Conservation (phyloP, 83 land plant genomes). For the Picea abies region DNA sequence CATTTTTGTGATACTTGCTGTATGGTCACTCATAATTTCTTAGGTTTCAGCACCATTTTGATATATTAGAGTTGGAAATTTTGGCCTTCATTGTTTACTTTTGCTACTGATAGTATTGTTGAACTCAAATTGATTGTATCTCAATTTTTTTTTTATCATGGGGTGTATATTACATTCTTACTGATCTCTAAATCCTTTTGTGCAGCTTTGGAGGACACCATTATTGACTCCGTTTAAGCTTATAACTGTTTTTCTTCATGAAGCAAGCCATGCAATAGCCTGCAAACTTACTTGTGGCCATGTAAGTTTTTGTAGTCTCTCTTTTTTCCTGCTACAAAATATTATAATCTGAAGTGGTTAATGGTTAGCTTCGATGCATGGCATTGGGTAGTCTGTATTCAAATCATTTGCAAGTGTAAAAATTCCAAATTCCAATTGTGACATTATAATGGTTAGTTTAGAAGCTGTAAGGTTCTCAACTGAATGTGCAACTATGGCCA, state of each 20-base stretch:
- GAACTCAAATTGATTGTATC: neutral
- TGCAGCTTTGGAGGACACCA: constrained; percentile 97
- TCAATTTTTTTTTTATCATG: neutral
- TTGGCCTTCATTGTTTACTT: neutral
- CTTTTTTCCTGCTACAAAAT: neutral
- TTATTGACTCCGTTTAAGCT: constrained; percentile 97
- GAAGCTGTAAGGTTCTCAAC: neutral
- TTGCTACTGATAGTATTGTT: constrained; percentile 8
- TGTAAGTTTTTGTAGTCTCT: constrained; percentile 39
- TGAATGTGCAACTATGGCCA: neutral
- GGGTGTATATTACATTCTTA: neutral
- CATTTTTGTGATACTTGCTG: constrained; percentile 82
- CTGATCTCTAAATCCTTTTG: neutral
- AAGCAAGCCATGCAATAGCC: constrained; percentile 98
- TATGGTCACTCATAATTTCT: constrained; percentile 21
- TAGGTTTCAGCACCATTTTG: neutral
- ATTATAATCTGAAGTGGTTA: constrained; percentile 8
- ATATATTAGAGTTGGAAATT: neutral
- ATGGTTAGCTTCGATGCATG: neutral
- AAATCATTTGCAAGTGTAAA: neutral
- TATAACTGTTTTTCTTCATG: constrained; percentile 98
- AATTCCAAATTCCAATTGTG: neutral
- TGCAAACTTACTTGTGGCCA: constrained; percentile 95
- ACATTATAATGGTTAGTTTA: neutral
- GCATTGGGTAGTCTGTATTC: neutral